Base-by-base conservation (phyloP, 768 basidiomycete species). In the Pisolithus marmoratus region DNA sequence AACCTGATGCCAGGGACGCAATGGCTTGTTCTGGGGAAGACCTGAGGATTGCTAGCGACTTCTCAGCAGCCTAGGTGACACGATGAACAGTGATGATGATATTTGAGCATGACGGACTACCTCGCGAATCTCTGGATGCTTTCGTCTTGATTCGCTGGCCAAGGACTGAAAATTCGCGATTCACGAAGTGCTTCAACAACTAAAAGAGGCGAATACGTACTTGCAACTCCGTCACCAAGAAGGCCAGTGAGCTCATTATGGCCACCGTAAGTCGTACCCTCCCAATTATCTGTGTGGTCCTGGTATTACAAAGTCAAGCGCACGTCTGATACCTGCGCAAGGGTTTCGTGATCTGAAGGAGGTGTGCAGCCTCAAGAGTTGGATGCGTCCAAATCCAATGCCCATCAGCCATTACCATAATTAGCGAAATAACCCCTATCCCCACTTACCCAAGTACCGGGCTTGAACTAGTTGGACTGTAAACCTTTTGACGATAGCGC, bases 51-150 rank as follows among this genome's bases (percentile, higher is more conserved):
- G 85, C 77, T 22, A 94, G 66, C 2, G 92, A 89, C 67, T 90
- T 92, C 68, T 94, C 92, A 24, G 91, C 89, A 24, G 92, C 92
- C 90, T 82, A 38, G 54, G 1, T 43, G 79, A 57, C 3, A 41
- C 38, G 14, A 49, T 24, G 54, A 56, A 52, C 49, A 58, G 54
- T 65, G 54, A n/a, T 38, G 24, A 5, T 22, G 19, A 34, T 3
- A 11, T 38, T 14, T 31, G 29, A 50, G 23, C n/a, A 1, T 5
- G 14, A 17, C 5, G 8, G n/a, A 17, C 57, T 43, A 94, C 93
- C 81, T 95, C 94, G 63, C 90, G 87, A 59, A 96, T 90, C 65
- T 96, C 94, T 20, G 92, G 90, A 67, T 94, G 85, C 60, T 89
- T 90, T 54, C 94, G 74, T 60, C 85, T 80, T 23, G 90, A 91